Conservation (phyloP, 495 filamentous ascomycete species). For the Pyronema domesticum region DNA sequence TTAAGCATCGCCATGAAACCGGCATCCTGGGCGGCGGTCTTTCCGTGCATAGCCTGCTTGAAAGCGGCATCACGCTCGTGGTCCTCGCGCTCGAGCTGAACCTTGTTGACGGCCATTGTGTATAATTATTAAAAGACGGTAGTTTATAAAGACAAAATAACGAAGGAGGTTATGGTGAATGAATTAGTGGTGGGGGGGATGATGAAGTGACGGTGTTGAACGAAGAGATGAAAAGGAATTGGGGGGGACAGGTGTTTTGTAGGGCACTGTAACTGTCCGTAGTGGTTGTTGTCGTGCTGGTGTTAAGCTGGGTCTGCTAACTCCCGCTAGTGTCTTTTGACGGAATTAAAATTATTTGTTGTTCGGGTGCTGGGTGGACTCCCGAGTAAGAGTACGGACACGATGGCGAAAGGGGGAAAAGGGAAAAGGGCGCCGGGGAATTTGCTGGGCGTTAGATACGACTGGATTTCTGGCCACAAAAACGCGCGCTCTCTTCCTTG, state of each 20-base stretch:
- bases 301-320: no score
- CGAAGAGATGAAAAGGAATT: constrained; percentile 2
- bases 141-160: neutral
- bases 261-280: neutral
- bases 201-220: neutral
- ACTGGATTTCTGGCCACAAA: no score
- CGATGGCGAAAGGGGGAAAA: no score
- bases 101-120: constrained; percentile 38
- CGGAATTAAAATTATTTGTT: no score
- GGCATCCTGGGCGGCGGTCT: constrained; percentile 49
- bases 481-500: no score
- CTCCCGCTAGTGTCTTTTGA: no score
- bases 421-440: no score
- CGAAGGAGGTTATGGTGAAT: neutral
- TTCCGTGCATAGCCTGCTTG: constrained; percentile 81
- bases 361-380: no score
- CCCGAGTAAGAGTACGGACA: no score
- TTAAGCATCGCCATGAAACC: constrained; percentile 68
- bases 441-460: no score
- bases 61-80: constrained; percentile 81
- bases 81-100: constrained; percentile 66
- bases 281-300: no score
- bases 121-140: constrained; percentile 5
- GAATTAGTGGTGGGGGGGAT: neutral
- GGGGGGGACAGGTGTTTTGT: neutral